phyloP scores from a whole-genome alignment of 179 eudicot species.

The Beta lomatogona region DNA sequence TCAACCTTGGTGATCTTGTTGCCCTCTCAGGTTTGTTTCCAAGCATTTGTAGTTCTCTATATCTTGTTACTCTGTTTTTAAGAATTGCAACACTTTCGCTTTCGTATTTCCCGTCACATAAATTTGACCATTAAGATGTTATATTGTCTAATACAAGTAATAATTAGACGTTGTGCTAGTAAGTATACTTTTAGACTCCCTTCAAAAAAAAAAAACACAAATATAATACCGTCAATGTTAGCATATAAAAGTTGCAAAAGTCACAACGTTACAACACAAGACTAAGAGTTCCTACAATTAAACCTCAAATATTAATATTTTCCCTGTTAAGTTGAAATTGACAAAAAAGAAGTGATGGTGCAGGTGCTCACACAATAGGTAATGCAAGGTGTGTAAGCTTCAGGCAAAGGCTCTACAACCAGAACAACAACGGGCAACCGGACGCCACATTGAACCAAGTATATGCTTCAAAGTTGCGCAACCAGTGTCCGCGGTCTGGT shows the following conservation, averaged over 20 bases:
- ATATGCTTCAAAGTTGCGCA: slow-evolving; percentile 54
- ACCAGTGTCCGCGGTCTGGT: slow-evolving; percentile 64
- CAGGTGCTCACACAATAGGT: slow-evolving; percentile 88
- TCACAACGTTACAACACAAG: neutral
- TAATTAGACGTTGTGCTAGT: too few species aligned
- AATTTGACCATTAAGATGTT: slow-evolving; percentile 20
- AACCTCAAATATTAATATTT: too few species aligned
- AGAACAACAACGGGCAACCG: slow-evolving; percentile 51
- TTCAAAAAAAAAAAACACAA: too few species aligned
- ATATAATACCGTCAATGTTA: too few species aligned
- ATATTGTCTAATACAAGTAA: slow-evolving; percentile 3
- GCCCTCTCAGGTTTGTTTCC: slow-evolving; percentile 59
- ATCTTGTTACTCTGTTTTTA: too few species aligned
- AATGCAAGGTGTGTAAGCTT: slow-evolving; percentile 77
- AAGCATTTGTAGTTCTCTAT: neutral
- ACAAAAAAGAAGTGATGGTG: neutral
- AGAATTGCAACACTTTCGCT: too few species aligned
- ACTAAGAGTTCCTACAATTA: too few species aligned
- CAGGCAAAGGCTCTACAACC: slow-evolving; percentile 81
- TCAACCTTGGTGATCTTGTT: slow-evolving; percentile 67
- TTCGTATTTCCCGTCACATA: too few species aligned
- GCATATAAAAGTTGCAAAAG: too few species aligned
- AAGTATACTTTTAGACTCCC: too few species aligned
- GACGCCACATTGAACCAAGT: slow-evolving; percentile 49
- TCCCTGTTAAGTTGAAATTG: too few species aligned